These are phyloP conservation scores for Cytospora mali DNA, from an alignment of 2,329 filamentous ascomycete genomes.

Conservation along the genomic window DNA sequence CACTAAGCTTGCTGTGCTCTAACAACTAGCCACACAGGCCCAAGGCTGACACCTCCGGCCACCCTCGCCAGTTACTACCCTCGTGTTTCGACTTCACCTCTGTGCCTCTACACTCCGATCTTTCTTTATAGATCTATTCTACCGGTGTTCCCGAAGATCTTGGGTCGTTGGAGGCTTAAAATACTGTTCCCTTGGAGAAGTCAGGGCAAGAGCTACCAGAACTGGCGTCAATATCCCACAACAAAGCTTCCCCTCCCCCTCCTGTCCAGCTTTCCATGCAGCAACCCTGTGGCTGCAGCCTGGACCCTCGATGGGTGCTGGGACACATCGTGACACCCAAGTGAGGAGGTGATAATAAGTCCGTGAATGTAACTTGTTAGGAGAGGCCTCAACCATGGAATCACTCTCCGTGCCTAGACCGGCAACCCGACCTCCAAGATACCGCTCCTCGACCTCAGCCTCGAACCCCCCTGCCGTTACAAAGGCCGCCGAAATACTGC, in stretches of 20 bases:
- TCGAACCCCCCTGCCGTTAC: conserved; percentile 58
- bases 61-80: conserved; percentile 23
- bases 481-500: conserved; percentile 63
- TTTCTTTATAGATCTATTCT: conserved; percentile 3
- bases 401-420: conserved; percentile 42
- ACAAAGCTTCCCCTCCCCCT: conserved; percentile 19
- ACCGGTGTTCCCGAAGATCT: background rate
- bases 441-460: conserved; percentile 66
- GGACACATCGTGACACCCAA: conserved; percentile 30
- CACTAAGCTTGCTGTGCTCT: background rate
- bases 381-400: conserved; percentile 23
- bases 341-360: conserved; percentile 29
- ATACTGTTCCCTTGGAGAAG: background rate
- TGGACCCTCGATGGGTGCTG: conserved; percentile 42
- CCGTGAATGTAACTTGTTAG: conserved; percentile 6
- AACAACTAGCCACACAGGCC: conserved; percentile 23
- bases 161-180: background rate
- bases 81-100: background rate
- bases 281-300: conserved; percentile 28
- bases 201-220: background rate
- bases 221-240: conserved; percentile 5
- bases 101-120: conserved; percentile 3
- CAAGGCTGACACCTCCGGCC: conserved; percentile 25
- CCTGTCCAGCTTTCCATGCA: conserved; percentile 34
- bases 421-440: conserved; percentile 57